Evolutionary conservation across 2,329 filamentous ascomycete genomes (phyloP).

Genomic region (Periconia sp.): DNA sequence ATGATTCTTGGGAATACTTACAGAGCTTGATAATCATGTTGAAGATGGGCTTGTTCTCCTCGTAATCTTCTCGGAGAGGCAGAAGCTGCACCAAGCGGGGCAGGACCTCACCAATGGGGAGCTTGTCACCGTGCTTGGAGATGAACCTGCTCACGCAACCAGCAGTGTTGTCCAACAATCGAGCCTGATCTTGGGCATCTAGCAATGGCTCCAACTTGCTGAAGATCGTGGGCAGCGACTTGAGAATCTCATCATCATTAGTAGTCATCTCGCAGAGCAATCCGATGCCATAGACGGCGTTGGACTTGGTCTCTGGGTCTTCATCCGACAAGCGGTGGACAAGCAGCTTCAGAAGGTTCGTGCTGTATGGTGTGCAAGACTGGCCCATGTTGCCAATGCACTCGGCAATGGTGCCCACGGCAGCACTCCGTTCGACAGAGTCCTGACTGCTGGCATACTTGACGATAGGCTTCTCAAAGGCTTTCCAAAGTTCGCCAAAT

Average conservation of each 20-base stretch:
- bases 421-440: constrained; percentile 82
- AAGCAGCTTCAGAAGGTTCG: constrained; percentile 74
- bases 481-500: constrained; percentile 90
- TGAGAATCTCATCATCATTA: constrained; percentile 71
- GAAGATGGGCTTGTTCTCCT: constrained; percentile 95
- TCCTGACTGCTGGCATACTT: constrained; percentile 87
- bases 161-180: constrained; percentile 88
- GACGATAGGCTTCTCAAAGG: constrained; percentile 89
- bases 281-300: constrained; percentile 88
- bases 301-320: constrained; percentile 89
- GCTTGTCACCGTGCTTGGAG: constrained; percentile 77
- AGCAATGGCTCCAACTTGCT: constrained; percentile 84
- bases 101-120: constrained; percentile 79
- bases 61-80: constrained; percentile 88
- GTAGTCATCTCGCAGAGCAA: constrained; percentile 81
- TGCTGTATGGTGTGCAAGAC: constrained; percentile 80
- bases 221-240: constrained; percentile 76
- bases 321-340: constrained; percentile 86
- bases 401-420: constrained; percentile 90
- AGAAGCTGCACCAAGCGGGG: constrained; percentile 77
- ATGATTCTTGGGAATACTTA: constrained; percentile 50
- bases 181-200: constrained; percentile 72
- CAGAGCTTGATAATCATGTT: constrained; percentile 86
- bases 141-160: constrained; percentile 94
- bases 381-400: constrained; percentile 81